These are phyloP conservation scores for Sphaerulina musiva DNA, from an alignment of 2,329 filamentous ascomycete genomes.

Conservation along the genomic window DNA sequence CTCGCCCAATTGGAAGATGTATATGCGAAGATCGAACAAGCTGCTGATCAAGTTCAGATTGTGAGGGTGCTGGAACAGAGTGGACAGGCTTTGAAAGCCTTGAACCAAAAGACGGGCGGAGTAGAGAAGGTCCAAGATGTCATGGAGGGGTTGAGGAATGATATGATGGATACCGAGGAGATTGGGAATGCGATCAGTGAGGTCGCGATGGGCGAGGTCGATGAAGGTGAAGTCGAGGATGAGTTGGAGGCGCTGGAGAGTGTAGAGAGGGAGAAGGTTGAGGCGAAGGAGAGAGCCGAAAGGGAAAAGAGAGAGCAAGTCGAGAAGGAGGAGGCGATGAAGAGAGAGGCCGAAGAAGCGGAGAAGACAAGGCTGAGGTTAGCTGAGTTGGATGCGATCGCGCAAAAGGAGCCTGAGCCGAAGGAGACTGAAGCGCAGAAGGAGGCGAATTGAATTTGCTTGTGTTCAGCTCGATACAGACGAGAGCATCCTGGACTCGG, in stretches of 20 bases:
- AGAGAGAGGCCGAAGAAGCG: slow-evolving; percentile 53
- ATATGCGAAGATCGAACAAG: slow-evolving; percentile 75
- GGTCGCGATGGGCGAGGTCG: slow-evolving; percentile 45
- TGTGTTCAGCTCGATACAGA: too few species aligned
- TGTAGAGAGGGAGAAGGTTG: slow-evolving; percentile 43
- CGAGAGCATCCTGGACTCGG: too few species aligned
- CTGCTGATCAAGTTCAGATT: slow-evolving; percentile 74
- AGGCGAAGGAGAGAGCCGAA: slow-evolving; percentile 69
- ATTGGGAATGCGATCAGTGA: slow-evolving; percentile 71
- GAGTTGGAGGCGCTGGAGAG: slow-evolving; percentile 72
- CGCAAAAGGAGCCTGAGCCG: background rate
- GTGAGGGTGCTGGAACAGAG: slow-evolving; percentile 77
- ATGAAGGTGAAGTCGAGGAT: slow-evolving; percentile 80
- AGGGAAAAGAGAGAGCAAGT: slow-evolving; percentile 38
- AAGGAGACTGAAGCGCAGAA: background rate
- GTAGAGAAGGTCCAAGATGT: slow-evolving; percentile 68
- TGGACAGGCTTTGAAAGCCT: slow-evolving; percentile 60
- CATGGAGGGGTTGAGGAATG: slow-evolving; percentile 65
- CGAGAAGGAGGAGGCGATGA: slow-evolving; percentile 31
- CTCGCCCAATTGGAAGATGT: slow-evolving; percentile 78
- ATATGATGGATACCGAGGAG: slow-evolving; percentile 78
- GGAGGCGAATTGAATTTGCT: background rate
- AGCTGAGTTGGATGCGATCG: slow-evolving; percentile 22
- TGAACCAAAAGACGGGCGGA: slow-evolving; percentile 74
- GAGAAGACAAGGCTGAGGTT: slow-evolving; percentile 39